Conservation (phyloP, 805 yeast species). For the Nematodospora valgi region DNA sequence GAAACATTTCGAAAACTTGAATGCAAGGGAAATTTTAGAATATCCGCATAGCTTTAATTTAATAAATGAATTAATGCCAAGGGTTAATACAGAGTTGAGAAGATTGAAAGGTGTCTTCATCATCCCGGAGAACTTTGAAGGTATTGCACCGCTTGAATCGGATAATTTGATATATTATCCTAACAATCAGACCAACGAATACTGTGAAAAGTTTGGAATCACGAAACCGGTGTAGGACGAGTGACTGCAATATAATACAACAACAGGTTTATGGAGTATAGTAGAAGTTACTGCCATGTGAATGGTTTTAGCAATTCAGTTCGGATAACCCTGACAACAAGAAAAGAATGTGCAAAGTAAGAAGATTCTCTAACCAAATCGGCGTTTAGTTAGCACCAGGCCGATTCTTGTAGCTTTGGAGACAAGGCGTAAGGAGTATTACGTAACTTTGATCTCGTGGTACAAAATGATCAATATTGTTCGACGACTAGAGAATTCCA, state of each 20-base stretch:
- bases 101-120: no score
- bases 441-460: no score
- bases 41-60: conserved; percentile 13
- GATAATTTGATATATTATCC: conserved; percentile 27
- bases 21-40: conserved; percentile 11
- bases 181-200: conserved; percentile 35
- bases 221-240: background rate
- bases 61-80: conserved; percentile 16
- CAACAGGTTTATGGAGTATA: no score
- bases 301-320: no score
- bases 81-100: conserved; percentile 17
- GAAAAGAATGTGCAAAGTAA: background rate
- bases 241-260: no score
- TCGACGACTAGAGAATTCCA: no score
- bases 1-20: conserved; percentile 13
- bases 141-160: conserved; percentile 22
- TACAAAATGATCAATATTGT: no score
- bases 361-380: no score
- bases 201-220: conserved; percentile 24
- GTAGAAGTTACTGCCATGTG: no score
- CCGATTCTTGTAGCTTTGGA: no score
- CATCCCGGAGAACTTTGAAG: conserved; percentile 22
- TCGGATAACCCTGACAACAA: background rate
- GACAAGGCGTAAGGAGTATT: no score
- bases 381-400: no score